phyloP scores from a whole-genome alignment of 1,284 basidiomycete species.

The Erythrobasidium hasegawianum region DNA sequence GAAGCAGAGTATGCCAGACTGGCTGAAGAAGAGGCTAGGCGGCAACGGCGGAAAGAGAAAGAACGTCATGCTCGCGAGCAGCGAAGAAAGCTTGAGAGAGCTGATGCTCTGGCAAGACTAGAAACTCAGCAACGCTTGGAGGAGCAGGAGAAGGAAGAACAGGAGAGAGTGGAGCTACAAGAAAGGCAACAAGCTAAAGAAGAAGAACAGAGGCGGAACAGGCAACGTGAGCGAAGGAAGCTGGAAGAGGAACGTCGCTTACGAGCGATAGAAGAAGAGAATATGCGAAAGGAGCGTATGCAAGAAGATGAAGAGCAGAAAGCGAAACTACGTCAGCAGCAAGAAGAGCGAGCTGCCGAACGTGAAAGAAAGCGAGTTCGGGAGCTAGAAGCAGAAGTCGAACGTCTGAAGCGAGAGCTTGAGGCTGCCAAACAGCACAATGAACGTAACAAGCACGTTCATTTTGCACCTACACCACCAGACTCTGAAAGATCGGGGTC shows the following conservation, averaged over 20 bases:
- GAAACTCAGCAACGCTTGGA: conserved; percentile 13
- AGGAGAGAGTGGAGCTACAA: background rate
- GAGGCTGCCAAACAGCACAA: conserved; percentile 19
- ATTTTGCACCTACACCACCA: conserved; percentile 24
- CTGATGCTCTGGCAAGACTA: conserved; percentile 19
- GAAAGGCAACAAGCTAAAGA: conserved; percentile 5
- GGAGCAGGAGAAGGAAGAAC: background rate
- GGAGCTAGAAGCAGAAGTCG: conserved; percentile 27
- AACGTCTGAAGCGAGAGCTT: conserved; percentile 15
- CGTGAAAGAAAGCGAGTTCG: conserved; percentile 20
- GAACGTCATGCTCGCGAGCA: conserved; percentile 7
- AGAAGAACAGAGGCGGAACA: background rate
- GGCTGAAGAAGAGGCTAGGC: conserved; percentile 13
- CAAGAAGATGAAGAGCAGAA: background rate
- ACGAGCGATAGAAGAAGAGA: too few species aligned
- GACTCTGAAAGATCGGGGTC: conserved; percentile 5
- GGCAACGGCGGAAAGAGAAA: background rate
- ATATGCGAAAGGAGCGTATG: too few species aligned
- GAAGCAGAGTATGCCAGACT: background rate
- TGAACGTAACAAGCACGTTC: conserved; percentile 22
- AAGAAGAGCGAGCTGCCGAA: conserved; percentile 3
- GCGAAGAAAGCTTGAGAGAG: conserved; percentile 13
- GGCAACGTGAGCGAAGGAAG: background rate
- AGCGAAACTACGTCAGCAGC: background rate
- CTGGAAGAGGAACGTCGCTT: background rate